Percentiles rank a stretch among this genome's conserved stretches.
Conservation (phyloP, 2,329 filamentous ascomycete genomes). For the Aureobasidium subglaciale region DNA sequence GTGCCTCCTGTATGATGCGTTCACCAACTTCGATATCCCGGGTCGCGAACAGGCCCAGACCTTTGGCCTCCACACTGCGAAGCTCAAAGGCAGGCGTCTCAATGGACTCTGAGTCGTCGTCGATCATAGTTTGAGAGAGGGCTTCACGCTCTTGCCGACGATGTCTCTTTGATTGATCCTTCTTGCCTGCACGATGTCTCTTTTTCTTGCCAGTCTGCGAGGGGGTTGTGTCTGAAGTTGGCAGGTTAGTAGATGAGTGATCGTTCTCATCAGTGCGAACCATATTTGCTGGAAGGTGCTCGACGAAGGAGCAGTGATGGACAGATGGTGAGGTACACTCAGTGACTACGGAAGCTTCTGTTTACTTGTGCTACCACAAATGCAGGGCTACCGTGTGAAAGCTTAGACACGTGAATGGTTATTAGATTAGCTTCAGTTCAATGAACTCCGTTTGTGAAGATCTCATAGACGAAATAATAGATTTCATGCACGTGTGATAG, state of each 20-base stretch:
- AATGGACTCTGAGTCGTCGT: not conserved
- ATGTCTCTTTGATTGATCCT: not conserved
- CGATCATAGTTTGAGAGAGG: not conserved
- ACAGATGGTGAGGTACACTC: not conserved
- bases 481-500: too few relatives aligned
- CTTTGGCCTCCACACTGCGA: slow-evolving; percentile 16
- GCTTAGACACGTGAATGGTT: not conserved
- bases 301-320: not conserved
- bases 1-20: slow-evolving; percentile 22
- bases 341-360: not conserved
- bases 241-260: not conserved
- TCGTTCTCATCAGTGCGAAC: not conserved
- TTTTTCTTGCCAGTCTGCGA: not conserved
- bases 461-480: too few relatives aligned
- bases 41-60: slow-evolving; percentile 23
- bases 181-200: slow-evolving; percentile 9
- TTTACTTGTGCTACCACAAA: slow-evolving; percentile 2
- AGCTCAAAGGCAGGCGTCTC: not conserved
- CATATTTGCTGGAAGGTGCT: not conserved
- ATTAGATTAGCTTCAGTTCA: too few relatives aligned
- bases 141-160: not conserved
- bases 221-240: not conserved
- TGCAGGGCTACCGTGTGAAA: not conserved
- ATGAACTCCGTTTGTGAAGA: too few relatives aligned
- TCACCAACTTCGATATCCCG: slow-evolving; percentile 21